Evolutionary conservation across 805 yeast species (phyloP), one percentile per base, ranked within the genome.

Genomic region (Brettanomyces nanus): DNA sequence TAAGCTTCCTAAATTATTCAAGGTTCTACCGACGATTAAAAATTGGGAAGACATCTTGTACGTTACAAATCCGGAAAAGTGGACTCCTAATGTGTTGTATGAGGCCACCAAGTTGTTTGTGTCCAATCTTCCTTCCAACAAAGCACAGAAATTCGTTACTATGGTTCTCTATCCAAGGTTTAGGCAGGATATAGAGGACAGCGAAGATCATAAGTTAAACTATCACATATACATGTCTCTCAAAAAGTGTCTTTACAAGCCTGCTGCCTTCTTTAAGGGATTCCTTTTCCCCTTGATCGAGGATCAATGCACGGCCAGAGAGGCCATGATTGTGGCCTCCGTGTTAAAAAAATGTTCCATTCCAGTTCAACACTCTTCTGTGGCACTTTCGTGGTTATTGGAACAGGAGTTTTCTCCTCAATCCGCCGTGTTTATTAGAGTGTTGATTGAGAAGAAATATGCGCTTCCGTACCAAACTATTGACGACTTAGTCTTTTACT

Each of bases 231-330:
- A 92, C 61, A 76, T 96, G 53, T 79, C 98, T 0, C 64, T 92
- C 49, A 90, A 89, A 61, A 92, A 92, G 64, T 76, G 97, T 0
- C 70, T 94, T 38, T 92, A 92, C 68, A 92, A 92, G 60, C 98
- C 99, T 22, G 87, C 92, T 39, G 98, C 98, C 9, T 92, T 90
- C 54, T 92, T 90, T 73, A 90, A 87, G 61, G 99, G 98, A 1
- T 87, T 92, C 54, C 66, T 92, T 43, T 85, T 92, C 56, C 97
- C 97, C 19, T 67, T 92, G 41, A 84, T 87, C 14, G 94, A 86
- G 52, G 72, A 76, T n/a, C 84, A 84, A 37, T 89, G 97, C 61
- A 72, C 95, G 4, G 80, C 85, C 6, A 76, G 95, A 54, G 99
- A 92, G 60, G 97, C 98, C 4, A 77, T 92, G 44, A 87, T 92